phyloP scores from a whole-genome alignment of 306 rosid species.

The Ammopiptanthus mongolicus region DNA sequence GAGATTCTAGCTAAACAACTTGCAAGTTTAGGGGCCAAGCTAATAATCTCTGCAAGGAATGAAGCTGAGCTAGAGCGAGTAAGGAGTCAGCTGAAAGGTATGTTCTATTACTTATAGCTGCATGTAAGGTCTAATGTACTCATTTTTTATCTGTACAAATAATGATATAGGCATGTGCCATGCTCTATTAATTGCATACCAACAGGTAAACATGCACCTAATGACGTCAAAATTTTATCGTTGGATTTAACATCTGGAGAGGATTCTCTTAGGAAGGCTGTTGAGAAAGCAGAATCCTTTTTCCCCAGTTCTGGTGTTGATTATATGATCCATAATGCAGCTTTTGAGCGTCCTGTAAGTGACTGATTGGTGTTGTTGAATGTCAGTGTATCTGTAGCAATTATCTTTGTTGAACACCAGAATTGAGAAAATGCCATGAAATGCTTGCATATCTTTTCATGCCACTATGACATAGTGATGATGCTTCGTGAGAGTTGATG shows the following conservation, averaged over 20 bases:
- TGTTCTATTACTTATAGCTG: slow-evolving; percentile 13
- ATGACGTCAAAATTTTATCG: slow-evolving; percentile 66
- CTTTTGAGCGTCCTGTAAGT: slow-evolving; percentile 95
- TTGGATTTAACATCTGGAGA: slow-evolving; percentile 82
- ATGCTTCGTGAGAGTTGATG: background rate
- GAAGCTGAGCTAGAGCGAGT: slow-evolving; percentile 80
- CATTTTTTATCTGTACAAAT: background rate
- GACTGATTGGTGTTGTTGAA: background rate
- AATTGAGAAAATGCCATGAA: background rate
- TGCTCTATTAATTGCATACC: slow-evolving; percentile 16
- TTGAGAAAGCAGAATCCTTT: slow-evolving; percentile 66
- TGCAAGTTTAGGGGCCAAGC: slow-evolving; percentile 85
- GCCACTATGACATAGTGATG: background rate
- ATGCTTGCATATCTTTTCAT: background rate
- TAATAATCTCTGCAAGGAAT: slow-evolving; percentile 83
- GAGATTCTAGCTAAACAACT: slow-evolving; percentile 86
- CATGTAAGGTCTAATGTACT: background rate
- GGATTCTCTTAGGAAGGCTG: slow-evolving; percentile 60
- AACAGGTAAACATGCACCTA: slow-evolving; percentile 80
- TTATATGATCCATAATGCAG: slow-evolving; percentile 93
- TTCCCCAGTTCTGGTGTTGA: slow-evolving; percentile 77
- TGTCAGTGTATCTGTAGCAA: background rate
- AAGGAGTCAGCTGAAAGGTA: slow-evolving; percentile 67
- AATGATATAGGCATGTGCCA: background rate
- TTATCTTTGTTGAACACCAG: background rate